These are phyloP conservation scores for Zygoascus tannicola DNA, from an alignment of 805 yeast species.

Conservation along the genomic window DNA sequence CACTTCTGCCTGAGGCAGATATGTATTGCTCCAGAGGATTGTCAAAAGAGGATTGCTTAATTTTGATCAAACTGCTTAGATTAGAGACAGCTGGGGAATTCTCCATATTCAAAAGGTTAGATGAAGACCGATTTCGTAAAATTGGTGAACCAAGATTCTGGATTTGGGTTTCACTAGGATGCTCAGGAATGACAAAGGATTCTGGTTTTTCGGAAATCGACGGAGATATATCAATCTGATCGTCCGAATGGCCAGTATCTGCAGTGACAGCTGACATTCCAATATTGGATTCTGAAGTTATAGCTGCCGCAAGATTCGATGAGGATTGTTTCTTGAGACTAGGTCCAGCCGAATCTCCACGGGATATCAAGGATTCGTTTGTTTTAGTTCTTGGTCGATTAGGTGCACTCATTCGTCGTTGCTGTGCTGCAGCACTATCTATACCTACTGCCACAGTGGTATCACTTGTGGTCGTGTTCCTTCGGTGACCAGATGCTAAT, in stretches of 20 bases:
- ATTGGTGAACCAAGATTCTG: background rate
- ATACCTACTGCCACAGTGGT: background rate
- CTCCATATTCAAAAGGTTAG: background rate
- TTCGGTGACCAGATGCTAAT: background rate
- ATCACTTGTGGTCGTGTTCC: background rate
- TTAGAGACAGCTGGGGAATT: constrained; percentile 7
- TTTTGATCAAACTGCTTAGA: constrained; percentile 23
- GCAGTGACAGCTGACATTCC: background rate
- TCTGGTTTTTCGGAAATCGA: background rate
- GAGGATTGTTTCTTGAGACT: background rate
- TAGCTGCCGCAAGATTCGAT: background rate
- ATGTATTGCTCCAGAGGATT: constrained; percentile 30
- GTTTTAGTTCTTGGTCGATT: constrained; percentile 1
- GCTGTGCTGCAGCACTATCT: constrained; percentile 1
- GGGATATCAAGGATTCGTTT: background rate
- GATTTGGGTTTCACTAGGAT: background rate
- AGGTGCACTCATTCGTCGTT: constrained; percentile 7
- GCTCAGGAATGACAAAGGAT: background rate
- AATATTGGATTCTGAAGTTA: too few relatives aligned
- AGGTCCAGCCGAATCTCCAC: too few relatives aligned
- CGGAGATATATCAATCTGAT: background rate
- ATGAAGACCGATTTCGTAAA: background rate
- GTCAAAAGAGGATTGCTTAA: constrained; percentile 23
- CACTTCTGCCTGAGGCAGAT: constrained; percentile 29
- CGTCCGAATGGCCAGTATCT: background rate